Conservation (phyloP, 495 filamentous ascomycete genomes). For the Annulohypoxylon nitens region DNA sequence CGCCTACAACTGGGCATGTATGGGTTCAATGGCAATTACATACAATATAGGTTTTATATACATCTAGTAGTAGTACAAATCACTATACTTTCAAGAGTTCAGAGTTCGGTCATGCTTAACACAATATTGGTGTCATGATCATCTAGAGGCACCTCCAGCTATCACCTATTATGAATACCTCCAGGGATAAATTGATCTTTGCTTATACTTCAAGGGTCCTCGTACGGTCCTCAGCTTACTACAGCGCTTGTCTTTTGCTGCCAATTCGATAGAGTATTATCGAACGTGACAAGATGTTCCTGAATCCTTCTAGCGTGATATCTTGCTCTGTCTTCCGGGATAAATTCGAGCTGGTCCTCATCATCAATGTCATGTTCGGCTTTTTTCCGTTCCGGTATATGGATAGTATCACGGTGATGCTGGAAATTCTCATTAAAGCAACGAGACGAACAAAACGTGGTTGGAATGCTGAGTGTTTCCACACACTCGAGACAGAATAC, state of each 20-base stretch:
- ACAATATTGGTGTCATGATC: not conserved
- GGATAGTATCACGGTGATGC: constrained; percentile 56
- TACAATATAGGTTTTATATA: no score
- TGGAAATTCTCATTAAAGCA: constrained; percentile 59
- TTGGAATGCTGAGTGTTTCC: constrained; percentile 47
- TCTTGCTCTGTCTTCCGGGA: constrained; percentile 42
- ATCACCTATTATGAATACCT: no score
- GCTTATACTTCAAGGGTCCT: not conserved
- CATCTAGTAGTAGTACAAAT: no score
- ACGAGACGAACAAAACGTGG: constrained; percentile 56
- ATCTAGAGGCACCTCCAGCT: not conserved
- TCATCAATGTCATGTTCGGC: constrained; percentile 43
- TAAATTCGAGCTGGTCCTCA: constrained; percentile 49
- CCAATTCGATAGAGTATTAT: constrained; percentile 53
- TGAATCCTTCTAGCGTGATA: constrained; percentile 54
- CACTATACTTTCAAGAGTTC: no score
- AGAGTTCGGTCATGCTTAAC: not conserved
- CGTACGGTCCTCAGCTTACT: constrained; percentile 2
- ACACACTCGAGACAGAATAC: constrained; percentile 61
- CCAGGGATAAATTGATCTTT: not conserved
- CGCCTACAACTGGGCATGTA: no score
- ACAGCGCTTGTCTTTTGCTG: constrained; percentile 50
- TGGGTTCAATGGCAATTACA: no score
- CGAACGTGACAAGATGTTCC: constrained; percentile 46
- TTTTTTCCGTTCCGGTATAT: constrained; percentile 52